phyloP scores from a whole-genome alignment of 306 rosid species.

The Erythrophleum fordii region DNA sequence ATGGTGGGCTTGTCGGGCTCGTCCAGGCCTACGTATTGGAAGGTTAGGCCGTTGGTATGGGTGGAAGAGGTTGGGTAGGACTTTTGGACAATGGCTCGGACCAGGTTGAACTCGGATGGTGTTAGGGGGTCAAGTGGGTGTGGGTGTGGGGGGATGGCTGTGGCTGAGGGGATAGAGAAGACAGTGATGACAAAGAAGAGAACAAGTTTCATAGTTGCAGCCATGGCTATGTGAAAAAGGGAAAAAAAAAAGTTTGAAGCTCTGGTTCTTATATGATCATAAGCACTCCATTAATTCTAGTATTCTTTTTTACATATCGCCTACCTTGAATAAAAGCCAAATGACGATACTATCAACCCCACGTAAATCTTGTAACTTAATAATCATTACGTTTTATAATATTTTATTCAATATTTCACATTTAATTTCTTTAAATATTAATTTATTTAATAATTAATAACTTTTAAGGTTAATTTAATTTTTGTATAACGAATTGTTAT shows the following conservation, averaged over 20 bases:
- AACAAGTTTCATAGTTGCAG: background rate
- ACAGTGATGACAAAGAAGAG: conserved; percentile 15
- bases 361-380: too few species aligned
- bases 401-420: too few species aligned
- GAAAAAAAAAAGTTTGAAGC: background rate
- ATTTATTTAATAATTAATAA: too few species aligned
- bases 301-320: too few species aligned
- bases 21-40: conserved; percentile 63
- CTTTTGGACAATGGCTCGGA: conserved; percentile 37
- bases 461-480: too few species aligned
- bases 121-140: conserved; percentile 64
- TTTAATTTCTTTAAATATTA: too few species aligned
- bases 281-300: too few species aligned
- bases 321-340: too few species aligned
- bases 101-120: conserved; percentile 42
- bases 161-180: background rate
- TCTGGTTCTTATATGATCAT: background rate
- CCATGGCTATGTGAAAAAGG: background rate
- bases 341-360: too few species aligned
- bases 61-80: background rate
- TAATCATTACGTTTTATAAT: too few species aligned
- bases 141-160: background rate
- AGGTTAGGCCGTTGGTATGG: conserved; percentile 37
- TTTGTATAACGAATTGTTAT: too few species aligned
- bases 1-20: conserved; percentile 53